Evolutionary conservation across 2,329 filamentous ascomycete genomes (phyloP).

Genomic region (Fusarium lyarnte): DNA sequence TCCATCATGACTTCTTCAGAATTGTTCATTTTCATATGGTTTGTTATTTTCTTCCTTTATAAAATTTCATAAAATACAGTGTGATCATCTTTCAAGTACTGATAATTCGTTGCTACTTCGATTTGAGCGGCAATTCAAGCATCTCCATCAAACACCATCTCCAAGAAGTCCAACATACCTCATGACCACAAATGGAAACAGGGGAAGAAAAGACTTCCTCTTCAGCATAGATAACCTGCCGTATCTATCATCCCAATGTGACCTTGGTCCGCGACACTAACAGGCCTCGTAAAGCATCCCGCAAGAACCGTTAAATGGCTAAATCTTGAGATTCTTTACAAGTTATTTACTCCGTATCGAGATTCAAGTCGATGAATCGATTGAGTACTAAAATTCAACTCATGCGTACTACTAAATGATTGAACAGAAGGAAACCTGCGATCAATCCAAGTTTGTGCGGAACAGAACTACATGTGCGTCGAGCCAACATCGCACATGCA

Average conservation of each 20-base stretch:
- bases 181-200: no score
- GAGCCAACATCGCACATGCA: conserved; percentile 1
- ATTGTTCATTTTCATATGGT: background rate
- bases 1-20: conserved; percentile 6
- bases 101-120: no score
- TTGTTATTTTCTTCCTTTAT: background rate
- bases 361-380: background rate
- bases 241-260: background rate
- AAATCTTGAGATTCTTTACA: background rate
- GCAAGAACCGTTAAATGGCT: background rate
- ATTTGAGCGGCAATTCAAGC: background rate
- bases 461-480: conserved; percentile 9
- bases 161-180: background rate
- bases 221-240: background rate
- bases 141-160: background rate
- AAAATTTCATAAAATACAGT: background rate
- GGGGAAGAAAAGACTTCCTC: background rate
- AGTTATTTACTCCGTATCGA: background rate
- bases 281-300: background rate
- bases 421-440: background rate
- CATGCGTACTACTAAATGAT: conserved; percentile 1
- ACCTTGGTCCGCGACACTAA: background rate
- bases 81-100: background rate
- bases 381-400: conserved; percentile 3
- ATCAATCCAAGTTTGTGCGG: conserved; percentile 1